Percentiles rank a stretch among this genome's conserved stretches.
phyloP scores from a whole-genome alignment of 306 rosid genomes.

The Bauhinia variegata region DNA sequence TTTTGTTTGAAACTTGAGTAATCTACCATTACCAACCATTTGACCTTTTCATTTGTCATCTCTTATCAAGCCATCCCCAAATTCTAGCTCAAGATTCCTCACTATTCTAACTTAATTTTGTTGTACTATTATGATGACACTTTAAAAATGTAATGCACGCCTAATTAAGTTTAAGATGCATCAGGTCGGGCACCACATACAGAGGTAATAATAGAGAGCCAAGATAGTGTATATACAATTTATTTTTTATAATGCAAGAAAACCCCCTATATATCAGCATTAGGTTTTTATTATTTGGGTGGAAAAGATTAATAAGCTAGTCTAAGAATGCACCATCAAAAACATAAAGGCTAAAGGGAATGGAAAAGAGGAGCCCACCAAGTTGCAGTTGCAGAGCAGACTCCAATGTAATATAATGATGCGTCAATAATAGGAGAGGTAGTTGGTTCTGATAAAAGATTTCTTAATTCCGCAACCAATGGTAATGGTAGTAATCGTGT shows the following conservation, averaged over 20 bases:
- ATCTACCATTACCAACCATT: slow-evolving; percentile 49
- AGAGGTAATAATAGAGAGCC: too few relatives aligned
- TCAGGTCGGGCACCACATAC: too few relatives aligned
- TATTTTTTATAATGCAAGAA: too few relatives aligned
- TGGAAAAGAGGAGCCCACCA: slow-evolving; percentile 11
- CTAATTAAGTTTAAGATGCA: too few relatives aligned
- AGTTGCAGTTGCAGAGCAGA: slow-evolving; percentile 14
- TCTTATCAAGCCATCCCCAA: slow-evolving; percentile 35
- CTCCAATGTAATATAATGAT: slow-evolving; percentile 46
- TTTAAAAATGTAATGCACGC: too few relatives aligned
- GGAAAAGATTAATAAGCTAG: too few relatives aligned
- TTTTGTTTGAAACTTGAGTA: slow-evolving; percentile 28
- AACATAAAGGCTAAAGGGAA: neutral
- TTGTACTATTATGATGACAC: too few relatives aligned
- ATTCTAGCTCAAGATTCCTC: slow-evolving; percentile 28
- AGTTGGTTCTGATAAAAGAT: slow-evolving; percentile 24
- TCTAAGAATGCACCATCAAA: too few relatives aligned
- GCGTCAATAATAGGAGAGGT: slow-evolving; percentile 52
- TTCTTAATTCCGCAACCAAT: slow-evolving; percentile 41
- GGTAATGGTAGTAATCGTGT: slow-evolving; percentile 62
- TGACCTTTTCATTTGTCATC: slow-evolving; percentile 48
- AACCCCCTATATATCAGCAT: too few relatives aligned
- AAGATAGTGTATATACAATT: too few relatives aligned
- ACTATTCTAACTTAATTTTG: neutral
- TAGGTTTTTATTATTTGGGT: too few relatives aligned